A percentile compares a stretch with the other conserved stretches of the same genome.
Conservation (phyloP, 2,329 filamentous ascomycete genomes). For the Fusarium dlaminii region DNA sequence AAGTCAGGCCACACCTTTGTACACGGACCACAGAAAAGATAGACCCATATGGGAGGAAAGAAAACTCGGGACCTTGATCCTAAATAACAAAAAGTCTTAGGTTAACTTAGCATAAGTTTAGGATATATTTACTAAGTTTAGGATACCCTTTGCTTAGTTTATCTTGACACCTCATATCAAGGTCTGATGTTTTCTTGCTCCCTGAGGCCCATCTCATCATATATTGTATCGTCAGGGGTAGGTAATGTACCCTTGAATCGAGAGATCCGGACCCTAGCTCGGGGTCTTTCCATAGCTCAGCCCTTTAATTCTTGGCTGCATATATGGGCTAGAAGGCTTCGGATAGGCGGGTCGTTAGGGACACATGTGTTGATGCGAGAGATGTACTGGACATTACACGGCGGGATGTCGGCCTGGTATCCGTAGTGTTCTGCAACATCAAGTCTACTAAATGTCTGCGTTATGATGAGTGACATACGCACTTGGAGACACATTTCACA, state of each 20-base stretch:
- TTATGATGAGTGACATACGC: background rate
- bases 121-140: background rate
- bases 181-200: background rate
- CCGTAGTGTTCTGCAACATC: background rate
- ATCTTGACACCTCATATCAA: background rate
- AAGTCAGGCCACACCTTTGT: constrained; percentile 6
- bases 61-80: background rate
- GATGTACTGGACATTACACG: constrained; percentile 10
- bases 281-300: constrained; percentile 6
- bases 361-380: background rate
- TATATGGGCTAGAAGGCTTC: background rate
- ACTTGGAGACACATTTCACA: background rate
- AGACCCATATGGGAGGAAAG: background rate
- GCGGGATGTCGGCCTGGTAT: background rate
- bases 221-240: background rate
- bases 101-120: background rate
- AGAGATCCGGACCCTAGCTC: background rate
- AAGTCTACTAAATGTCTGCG: too few species aligned
- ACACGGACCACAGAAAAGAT: constrained; percentile 1
- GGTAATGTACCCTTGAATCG: background rate
- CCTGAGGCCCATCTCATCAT: background rate
- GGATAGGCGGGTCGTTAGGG: background rate
- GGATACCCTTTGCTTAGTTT: background rate
- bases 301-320: constrained; percentile 22
- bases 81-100: background rate